Evolutionary conservation across 176 grass and related monocot species (phyloP).

Genomic region (Carex cristatella): DNA sequence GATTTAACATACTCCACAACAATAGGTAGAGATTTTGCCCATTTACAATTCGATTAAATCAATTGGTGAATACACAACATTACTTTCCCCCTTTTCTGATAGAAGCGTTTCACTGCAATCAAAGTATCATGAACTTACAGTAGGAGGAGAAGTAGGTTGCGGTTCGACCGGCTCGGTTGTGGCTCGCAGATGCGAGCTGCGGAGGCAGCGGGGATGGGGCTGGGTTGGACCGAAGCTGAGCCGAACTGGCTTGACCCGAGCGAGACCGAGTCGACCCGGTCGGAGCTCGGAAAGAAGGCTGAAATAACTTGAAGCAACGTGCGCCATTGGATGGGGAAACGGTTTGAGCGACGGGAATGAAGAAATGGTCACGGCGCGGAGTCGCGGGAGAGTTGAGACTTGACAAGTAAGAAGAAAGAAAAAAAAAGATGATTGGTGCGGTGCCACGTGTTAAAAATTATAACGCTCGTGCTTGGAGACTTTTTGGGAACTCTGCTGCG

Average conservation of each 20-base stretch:
- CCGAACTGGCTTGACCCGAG: neutral
- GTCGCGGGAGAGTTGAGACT: neutral
- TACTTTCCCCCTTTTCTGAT: neutral
- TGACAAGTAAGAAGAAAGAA: neutral
- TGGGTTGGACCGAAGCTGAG: slow-evolving; percentile 3
- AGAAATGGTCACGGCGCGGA: neutral
- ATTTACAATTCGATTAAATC: neutral
- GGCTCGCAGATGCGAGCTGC: slow-evolving; percentile 30
- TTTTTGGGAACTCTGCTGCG: neutral
- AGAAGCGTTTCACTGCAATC: neutral
- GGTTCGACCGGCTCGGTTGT: slow-evolving; percentile 39
- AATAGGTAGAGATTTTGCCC: neutral
- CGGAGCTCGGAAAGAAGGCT: slow-evolving; percentile 34
- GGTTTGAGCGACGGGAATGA: neutral
- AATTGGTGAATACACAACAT: neutral
- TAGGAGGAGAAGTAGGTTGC: slow-evolving; percentile 17
- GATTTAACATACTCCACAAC: neutral
- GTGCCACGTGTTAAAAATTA: slow-evolving; percentile 24
- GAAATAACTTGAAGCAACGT: slow-evolving; percentile 41
- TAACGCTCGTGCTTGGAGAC: neutral
- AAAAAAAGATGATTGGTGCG: slow-evolving; percentile 8
- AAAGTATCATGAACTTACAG: neutral
- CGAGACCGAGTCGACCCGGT: neutral
- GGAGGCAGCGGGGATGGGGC: neutral
- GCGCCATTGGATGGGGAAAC: slow-evolving; percentile 36